phyloP scores from a whole-genome alignment of 148 eudicot genomes.

The Bassia scoparia region DNA sequence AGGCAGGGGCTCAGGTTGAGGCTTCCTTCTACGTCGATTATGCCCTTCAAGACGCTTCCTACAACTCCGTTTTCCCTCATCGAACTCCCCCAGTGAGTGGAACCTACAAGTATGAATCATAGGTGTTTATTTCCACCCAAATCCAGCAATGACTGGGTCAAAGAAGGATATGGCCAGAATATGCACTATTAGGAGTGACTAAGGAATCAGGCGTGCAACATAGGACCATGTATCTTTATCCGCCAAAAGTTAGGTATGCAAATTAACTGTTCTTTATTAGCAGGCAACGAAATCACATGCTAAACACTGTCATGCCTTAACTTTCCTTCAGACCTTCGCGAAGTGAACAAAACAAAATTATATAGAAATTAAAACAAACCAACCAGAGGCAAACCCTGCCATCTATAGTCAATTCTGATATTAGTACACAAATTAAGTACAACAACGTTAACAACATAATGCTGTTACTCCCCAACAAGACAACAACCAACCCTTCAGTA shows the following conservation, averaged over 20 bases:
- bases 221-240: not conserved
- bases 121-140: not conserved
- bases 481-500: not conserved
- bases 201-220: not conserved
- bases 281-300: not conserved
- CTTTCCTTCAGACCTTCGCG: not conserved
- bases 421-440: not conserved
- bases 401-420: not conserved
- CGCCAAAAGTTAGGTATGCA: not conserved
- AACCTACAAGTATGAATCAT: conserved; percentile 42
- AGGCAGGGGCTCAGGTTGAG: conserved; percentile 62
- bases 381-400: conserved; percentile 1
- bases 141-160: conserved; percentile 5
- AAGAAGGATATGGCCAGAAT: conserved; percentile 10
- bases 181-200: not conserved
- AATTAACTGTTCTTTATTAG: not conserved
- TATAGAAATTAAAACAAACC: not conserved
- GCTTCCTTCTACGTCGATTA: conserved; percentile 64
- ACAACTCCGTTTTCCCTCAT: conserved; percentile 68
- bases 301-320: not conserved
- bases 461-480: not conserved
- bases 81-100: conserved; percentile 65
- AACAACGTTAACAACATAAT: not conserved
- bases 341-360: not conserved
- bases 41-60: conserved; percentile 71